phyloP scores from a whole-genome alignment of 768 basidiomycete species.

The Heimioporus sp. region DNA sequence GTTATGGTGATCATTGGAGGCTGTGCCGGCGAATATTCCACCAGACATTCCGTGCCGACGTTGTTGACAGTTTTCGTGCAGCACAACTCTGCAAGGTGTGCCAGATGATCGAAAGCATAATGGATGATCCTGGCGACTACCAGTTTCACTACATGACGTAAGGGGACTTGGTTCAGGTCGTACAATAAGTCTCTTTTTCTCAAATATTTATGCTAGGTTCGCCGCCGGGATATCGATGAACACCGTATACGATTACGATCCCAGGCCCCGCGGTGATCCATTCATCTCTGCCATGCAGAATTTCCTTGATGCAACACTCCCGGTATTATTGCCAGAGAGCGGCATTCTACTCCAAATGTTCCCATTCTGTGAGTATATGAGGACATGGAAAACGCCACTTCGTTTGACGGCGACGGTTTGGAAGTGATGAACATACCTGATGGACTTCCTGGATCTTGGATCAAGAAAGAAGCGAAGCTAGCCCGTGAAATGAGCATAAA shows the following conservation, averaged over 20 bases:
- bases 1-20: too few relatives aligned
- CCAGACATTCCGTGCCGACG: too few relatives aligned
- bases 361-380: slow-evolving; percentile 7
- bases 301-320: not conserved
- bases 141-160: too few relatives aligned
- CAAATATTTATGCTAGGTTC: not conserved
- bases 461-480: slow-evolving; percentile 1
- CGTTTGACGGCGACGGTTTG: not conserved
- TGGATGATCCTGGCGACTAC: too few relatives aligned
- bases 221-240: slow-evolving; percentile 1
- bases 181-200: not conserved
- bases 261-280: slow-evolving; percentile 1
- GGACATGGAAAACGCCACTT: not conserved
- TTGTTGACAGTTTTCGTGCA: too few relatives aligned
- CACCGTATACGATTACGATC: slow-evolving; percentile 3
- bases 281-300: slow-evolving; percentile 1
- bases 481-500: not conserved
- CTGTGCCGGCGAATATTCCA: too few relatives aligned
- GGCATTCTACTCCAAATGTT: not conserved
- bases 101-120: too few relatives aligned
- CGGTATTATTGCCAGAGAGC: not conserved
- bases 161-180: not conserved
- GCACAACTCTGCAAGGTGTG: too few relatives aligned
- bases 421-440: slow-evolving; percentile 20
- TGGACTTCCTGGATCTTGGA: slow-evolving; percentile 14